phyloP scores from a whole-genome alignment of 2,329 filamentous ascomycete genomes.

The Apiospora rasikravindrae region DNA sequence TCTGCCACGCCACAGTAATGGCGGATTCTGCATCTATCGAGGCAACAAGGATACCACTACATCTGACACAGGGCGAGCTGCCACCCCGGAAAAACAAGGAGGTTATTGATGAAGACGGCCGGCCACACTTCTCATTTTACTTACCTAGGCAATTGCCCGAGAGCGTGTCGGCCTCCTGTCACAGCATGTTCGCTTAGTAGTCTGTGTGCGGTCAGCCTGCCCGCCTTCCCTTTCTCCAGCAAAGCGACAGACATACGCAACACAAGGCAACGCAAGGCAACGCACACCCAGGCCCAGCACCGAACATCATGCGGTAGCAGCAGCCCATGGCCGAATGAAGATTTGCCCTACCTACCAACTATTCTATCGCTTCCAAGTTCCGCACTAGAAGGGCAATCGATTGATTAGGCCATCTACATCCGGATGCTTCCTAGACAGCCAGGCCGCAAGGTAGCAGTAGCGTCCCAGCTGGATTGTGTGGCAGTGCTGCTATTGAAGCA shows the following conservation, averaged over 20 bases:
- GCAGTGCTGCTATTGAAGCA: neutral
- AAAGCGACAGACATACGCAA: neutral
- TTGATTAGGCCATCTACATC: neutral
- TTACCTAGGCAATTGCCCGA: neutral
- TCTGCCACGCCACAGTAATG: neutral
- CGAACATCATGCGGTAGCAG: neutral
- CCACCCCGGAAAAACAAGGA: neutral
- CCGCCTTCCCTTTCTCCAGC: neutral
- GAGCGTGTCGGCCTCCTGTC: neutral
- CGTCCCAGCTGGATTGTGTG: conserved; percentile 4
- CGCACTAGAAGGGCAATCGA: neutral
- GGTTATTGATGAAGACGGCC: neutral
- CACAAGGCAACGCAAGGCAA: neutral
- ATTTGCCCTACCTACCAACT: neutral
- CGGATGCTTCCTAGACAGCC: neutral
- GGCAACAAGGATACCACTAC: neutral
- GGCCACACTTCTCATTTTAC: neutral
- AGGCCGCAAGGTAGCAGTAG: neutral
- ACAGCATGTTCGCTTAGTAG: neutral
- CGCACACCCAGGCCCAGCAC: neutral
- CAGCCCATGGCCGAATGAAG: conserved; percentile 2
- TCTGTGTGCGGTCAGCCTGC: neutral
- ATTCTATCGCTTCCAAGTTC: conserved; percentile 12
- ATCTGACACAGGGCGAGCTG: neutral
- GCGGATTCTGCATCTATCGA: neutral